Conservation (phyloP, 2,329 filamentous ascomycete species). For the Neonectria ditissima region DNA sequence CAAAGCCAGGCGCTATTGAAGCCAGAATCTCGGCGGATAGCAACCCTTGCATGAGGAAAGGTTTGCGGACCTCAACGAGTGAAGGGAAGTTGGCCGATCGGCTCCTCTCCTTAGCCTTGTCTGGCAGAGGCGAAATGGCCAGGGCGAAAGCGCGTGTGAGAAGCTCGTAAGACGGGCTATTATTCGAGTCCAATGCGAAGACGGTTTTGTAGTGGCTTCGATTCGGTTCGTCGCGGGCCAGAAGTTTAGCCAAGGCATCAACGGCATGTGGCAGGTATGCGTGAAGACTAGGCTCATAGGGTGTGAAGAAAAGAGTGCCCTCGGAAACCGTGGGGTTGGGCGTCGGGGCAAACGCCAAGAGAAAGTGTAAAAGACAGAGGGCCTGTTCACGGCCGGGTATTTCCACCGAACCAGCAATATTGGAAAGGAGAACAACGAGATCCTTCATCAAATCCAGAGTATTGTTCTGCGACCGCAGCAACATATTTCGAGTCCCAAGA, state of each 20-base stretch:
- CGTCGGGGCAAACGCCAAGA: conserved; percentile 88
- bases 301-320: conserved; percentile 77
- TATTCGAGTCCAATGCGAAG: conserved; percentile 77
- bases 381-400: conserved; percentile 90
- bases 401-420: conserved; percentile 83
- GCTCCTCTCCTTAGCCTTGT: conserved; percentile 63
- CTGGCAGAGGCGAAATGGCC: conserved; percentile 86
- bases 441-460: conserved; percentile 99
- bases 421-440: conserved; percentile 87
- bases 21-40: conserved; percentile 90
- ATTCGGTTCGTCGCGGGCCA: conserved; percentile 95
- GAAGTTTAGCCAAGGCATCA: conserved; percentile 89
- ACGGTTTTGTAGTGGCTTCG: conserved; percentile 85
- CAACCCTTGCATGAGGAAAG: conserved; percentile 91
- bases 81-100: conserved; percentile 71
- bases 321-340: conserved; percentile 72
- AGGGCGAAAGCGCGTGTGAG: conserved; percentile 89
- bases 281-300: conserved; percentile 84
- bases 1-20: conserved; percentile 77
- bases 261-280: conserved; percentile 90
- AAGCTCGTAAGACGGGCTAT: conserved; percentile 77
- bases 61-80: conserved; percentile 85
- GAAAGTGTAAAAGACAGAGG: conserved; percentile 85
- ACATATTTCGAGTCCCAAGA: conserved; percentile 87
- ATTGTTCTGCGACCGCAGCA: conserved; percentile 84